phyloP scores from a whole-genome alignment of 768 basidiomycete genomes.

The Daedaleopsis nitida region DNA sequence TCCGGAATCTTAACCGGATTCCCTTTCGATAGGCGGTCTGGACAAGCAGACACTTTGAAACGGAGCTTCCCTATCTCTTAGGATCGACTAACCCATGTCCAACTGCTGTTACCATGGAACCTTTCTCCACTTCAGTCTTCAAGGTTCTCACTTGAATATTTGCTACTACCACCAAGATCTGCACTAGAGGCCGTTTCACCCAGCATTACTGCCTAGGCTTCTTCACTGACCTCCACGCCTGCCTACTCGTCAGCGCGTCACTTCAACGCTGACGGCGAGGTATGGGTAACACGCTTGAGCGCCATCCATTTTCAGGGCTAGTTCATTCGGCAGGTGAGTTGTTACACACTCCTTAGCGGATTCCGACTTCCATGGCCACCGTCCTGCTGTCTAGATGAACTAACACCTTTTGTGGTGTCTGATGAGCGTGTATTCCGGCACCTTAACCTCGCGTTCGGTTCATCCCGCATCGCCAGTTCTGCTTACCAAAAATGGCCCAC shows the following conservation, averaged over 20 bases:
- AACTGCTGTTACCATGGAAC: slow-evolving; percentile 87
- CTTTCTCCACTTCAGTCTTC: slow-evolving; percentile 89
- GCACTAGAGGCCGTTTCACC: slow-evolving; percentile 79
- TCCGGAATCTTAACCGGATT: too few species aligned
- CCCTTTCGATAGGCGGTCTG: too few species aligned
- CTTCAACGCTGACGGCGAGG: slow-evolving; percentile 75
- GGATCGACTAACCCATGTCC: slow-evolving; percentile 86
- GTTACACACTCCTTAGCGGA: slow-evolving; percentile 86
- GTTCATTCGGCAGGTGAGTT: slow-evolving; percentile 91
- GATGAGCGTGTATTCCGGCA: slow-evolving; percentile 81
- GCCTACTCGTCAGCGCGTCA: slow-evolving; percentile 76
- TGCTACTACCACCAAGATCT: slow-evolving; percentile 90
- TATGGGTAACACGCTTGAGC: slow-evolving; percentile 86
- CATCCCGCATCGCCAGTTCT: slow-evolving; percentile 74
- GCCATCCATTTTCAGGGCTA: slow-evolving; percentile 92
- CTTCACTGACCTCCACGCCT: slow-evolving; percentile 78
- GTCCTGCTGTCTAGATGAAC: slow-evolving; percentile 88
- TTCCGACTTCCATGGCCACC: slow-evolving; percentile 87
- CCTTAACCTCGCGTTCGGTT: slow-evolving; percentile 77
- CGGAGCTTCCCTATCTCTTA: slow-evolving; percentile 78
- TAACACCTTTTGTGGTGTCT: slow-evolving; percentile 85
- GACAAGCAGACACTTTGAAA: too few species aligned
- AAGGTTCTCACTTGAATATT: slow-evolving; percentile 86
- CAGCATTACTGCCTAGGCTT: slow-evolving; percentile 76
- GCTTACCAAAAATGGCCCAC: slow-evolving; percentile 76